These are phyloP conservation scores for Pinus albicaulis DNA, from an alignment of 75 land plant genomes.

Conservation along the genomic window DNA sequence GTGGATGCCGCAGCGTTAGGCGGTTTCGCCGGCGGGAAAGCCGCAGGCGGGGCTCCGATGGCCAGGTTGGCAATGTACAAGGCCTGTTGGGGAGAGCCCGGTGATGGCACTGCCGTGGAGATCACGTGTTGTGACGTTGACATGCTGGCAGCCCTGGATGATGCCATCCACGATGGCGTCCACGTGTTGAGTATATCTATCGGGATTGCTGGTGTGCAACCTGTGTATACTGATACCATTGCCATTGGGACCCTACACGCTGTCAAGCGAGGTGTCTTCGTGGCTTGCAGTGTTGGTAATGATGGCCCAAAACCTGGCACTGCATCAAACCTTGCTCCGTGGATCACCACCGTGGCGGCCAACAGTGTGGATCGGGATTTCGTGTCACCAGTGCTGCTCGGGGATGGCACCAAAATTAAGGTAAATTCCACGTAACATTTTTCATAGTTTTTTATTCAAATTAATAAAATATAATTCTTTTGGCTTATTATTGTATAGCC, in stretches of 20 bases:
- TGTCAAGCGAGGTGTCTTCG: conserved; percentile 61
- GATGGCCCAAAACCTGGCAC: conserved; percentile 53
- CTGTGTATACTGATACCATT: conserved; percentile 64
- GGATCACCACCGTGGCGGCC: conserved; percentile 83
- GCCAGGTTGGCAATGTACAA: conserved; percentile 90
- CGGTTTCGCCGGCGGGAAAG: conserved; percentile 67
- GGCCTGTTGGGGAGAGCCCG: conserved; percentile 66
- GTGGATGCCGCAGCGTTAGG: conserved; percentile 46
- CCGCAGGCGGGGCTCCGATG: conserved; percentile 77
- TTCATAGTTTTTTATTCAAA: too few relatives aligned
- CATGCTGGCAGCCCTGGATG: conserved; percentile 92
- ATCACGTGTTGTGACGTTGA: conserved; percentile 87
- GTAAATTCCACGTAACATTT: conserved; percentile 20
- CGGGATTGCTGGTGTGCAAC: conserved; percentile 74
- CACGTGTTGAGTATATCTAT: conserved; percentile 91
- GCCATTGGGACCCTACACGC: conserved; percentile 92
- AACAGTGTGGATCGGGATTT: conserved; percentile 82
- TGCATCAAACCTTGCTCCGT: conserved; percentile 72
- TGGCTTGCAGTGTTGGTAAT: conserved; percentile 79
- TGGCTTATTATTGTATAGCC: too few relatives aligned
- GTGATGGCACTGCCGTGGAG: too few relatives aligned
- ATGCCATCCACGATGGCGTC: conserved; percentile 87
- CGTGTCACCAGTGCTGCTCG: conserved; percentile 54
- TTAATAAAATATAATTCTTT: too few relatives aligned
- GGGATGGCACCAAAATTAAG: conserved; percentile 44